Evolutionary conservation across 305 asterid genomes (phyloP).

Genomic region (Salvia sclarea): DNA sequence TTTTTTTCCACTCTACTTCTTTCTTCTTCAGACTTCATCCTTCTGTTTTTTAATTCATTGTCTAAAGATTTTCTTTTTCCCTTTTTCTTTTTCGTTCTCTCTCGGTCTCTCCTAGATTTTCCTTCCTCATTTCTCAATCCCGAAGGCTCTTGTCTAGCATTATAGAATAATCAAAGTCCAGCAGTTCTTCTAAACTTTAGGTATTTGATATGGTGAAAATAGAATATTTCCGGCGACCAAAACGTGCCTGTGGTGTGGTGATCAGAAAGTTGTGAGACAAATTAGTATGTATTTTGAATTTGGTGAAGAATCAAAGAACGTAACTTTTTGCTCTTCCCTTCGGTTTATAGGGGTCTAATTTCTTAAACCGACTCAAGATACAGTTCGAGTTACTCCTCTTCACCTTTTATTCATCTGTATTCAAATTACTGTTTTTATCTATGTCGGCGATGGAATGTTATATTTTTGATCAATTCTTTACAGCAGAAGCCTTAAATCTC

Average conservation of each 20-base stretch:
- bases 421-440: slow-evolving; percentile 1
- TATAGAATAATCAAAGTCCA: slow-evolving; percentile 14
- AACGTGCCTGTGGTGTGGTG: background rate
- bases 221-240: slow-evolving; percentile 23
- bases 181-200: background rate
- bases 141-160: slow-evolving; percentile 13
- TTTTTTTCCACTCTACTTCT: slow-evolving; percentile 32
- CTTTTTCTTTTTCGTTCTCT: background rate
- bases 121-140: slow-evolving; percentile 34
- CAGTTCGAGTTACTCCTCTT: background rate
- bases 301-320: background rate
- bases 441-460: slow-evolving; percentile 21
- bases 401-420: slow-evolving; percentile 10
- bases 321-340: background rate
- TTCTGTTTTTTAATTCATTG: slow-evolving; percentile 18
- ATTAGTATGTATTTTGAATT: background rate
- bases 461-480: slow-evolving; percentile 24
- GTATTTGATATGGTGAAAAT: slow-evolving; percentile 11
- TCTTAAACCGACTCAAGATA: background rate
- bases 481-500: slow-evolving; percentile 85
- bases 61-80: slow-evolving; percentile 17
- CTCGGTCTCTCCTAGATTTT: slow-evolving; percentile 26
- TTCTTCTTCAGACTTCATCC: no score
- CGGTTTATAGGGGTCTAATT: background rate
- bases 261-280: no score